Percentiles rank a stretch among this genome's conserved stretches.
These are phyloP conservation scores for Fagus sylvatica DNA, from an alignment of 306 rosid genomes.

Conservation along the genomic window DNA sequence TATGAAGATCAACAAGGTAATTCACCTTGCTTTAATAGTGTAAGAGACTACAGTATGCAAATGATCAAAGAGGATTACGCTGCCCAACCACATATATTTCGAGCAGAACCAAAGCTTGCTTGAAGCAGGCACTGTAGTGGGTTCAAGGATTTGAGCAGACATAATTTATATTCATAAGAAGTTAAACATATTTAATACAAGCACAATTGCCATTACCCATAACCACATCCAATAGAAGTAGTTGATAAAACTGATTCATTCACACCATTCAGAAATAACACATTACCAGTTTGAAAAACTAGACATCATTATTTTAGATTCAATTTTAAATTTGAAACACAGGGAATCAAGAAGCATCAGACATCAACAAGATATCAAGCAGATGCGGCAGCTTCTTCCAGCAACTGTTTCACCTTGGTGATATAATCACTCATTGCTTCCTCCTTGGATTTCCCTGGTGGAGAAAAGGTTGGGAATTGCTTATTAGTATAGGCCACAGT, in stretches of 20 bases:
- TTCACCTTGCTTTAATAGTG: not conserved
- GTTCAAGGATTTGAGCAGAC: not conserved
- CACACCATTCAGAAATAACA: slow-evolving; percentile 19
- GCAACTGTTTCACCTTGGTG: slow-evolving; percentile 92
- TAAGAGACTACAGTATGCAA: not conserved
- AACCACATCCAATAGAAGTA: slow-evolving; percentile 11
- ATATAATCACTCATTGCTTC: slow-evolving; percentile 85
- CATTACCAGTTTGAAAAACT: slow-evolving; percentile 26
- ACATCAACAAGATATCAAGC: slow-evolving; percentile 36
- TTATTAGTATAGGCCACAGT: not conserved
- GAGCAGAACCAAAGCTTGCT: not conserved
- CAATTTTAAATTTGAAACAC: slow-evolving; percentile 20
- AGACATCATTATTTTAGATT: slow-evolving; percentile 36
- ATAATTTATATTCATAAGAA: not conserved
- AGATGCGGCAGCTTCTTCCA: slow-evolving; percentile 61
- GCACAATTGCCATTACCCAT: slow-evolving; percentile 21
- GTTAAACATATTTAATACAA: not conserved
- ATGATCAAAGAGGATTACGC: not conserved
- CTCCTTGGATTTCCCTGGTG: slow-evolving; percentile 80
- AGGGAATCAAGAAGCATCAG: slow-evolving; percentile 21
- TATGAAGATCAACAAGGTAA: not conserved
- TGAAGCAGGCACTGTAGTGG: not conserved
- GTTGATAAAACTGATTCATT: slow-evolving; percentile 20
- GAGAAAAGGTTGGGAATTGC: not conserved
- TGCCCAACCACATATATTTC: not conserved